phyloP scores from a whole-genome alignment of 768 basidiomycete species.

The Boletus rubescentipes region DNA sequence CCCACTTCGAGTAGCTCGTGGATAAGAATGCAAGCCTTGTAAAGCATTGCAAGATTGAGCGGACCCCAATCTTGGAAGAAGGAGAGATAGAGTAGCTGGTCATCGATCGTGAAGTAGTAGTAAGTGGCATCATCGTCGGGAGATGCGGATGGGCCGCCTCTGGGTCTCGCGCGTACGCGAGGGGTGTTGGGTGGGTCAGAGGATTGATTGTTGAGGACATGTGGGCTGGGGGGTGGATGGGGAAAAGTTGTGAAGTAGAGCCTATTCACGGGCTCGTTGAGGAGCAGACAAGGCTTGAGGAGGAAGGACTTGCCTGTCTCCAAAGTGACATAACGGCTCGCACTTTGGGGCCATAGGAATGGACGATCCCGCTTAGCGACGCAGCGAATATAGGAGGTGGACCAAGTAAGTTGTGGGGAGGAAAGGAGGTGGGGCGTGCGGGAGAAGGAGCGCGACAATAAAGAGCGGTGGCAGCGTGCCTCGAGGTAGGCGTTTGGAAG shows the following conservation, averaged over 20 bases:
- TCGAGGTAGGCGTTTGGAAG: conserved; percentile 28
- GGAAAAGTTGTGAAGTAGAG: conserved; percentile 91
- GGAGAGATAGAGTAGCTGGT: conserved; percentile 87
- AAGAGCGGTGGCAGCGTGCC: conserved; percentile 30
- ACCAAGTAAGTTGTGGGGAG: not conserved
- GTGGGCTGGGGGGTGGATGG: conserved; percentile 65
- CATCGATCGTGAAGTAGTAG: conserved; percentile 92
- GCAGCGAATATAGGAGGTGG: conserved; percentile 4
- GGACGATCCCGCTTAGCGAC: conserved; percentile 1
- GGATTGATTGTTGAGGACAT: conserved; percentile 60
- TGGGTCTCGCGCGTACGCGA: conserved; percentile 58
- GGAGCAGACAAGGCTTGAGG: conserved; percentile 4
- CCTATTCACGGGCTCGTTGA: conserved; percentile 38
- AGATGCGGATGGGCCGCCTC: conserved; percentile 58
- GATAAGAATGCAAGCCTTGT: conserved; percentile 88
- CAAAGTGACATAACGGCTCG: conserved; percentile 78
- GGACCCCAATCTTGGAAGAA: conserved; percentile 97
- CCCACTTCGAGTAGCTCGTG: conserved; percentile 82
- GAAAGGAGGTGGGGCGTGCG: conserved; percentile 5
- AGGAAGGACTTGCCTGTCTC: conserved; percentile 58
- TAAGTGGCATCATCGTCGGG: conserved; percentile 76
- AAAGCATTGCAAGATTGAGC: conserved; percentile 88
- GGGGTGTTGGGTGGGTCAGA: conserved; percentile 55
- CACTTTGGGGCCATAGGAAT: conserved; percentile 47
- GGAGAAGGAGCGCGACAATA: conserved; percentile 22